Evolutionary conservation across 768 basidiomycete species (phyloP), one percentile per base, ranked within the genome.

Genomic region (Tulasnella sp.): DNA sequence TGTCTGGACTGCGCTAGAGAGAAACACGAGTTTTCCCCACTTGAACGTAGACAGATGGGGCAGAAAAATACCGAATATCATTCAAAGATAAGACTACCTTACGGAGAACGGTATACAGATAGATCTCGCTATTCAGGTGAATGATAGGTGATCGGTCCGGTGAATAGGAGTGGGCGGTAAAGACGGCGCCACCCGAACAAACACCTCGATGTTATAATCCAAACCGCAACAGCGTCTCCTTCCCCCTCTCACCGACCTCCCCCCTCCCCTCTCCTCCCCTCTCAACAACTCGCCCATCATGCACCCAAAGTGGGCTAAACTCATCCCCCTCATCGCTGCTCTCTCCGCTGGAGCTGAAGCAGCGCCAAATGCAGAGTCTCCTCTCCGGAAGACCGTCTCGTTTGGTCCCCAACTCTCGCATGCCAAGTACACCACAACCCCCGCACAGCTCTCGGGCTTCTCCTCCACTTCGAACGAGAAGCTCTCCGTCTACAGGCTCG

Each of bases 401-500:
- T 98, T 97, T 83, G 96, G 96, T 0, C 95, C 95, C 6, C 85
- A 87, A 23, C 91, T 91, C 79, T 89, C 90, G 5, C 91, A 94
- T 81, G 91, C 83, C 84, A 86, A 82, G 84, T 91, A 79, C 78
- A 80, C 80, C 71, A 79, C 67, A n/a, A 80, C 57, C 77, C 80
- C 81, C 48, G 29, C 81, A 83, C 42, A 85, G 87, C 86, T 88
- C 73, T 81, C 85, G 15, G 85, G 86, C 70, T 80, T 83, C 79
- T 83, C 84, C 78, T 42, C 77, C 84, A 11, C 81, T 84, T 55
- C 42, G 75, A 57, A 69, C 26, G 73, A 57, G 55, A 57, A 73
- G 61, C 51, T 51, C 78, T 88, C 91, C 81, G 90, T 92, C 9
- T 82, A 86, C 48, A 87, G 88, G 16, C 88, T 94, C 79, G 95